Conservation (phyloP, 2,329 filamentous ascomycete species). For the Botrytis deweyae region DNA sequence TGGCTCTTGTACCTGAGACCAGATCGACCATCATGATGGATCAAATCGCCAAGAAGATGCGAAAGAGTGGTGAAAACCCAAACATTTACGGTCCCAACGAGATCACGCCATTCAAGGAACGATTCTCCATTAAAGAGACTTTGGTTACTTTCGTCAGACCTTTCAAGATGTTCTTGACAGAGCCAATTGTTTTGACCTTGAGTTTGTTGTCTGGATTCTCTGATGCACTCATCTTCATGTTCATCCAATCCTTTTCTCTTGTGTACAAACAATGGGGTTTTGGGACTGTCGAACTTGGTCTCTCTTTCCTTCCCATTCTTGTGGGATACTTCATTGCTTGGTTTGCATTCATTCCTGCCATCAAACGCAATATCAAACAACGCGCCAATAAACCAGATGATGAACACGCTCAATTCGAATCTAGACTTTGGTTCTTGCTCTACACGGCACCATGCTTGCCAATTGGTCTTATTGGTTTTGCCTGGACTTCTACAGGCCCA, state of each 20-base stretch:
- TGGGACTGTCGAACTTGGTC: conserved; percentile 52
- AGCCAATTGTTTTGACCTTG: conserved; percentile 70
- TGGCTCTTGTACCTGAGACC: conserved; percentile 74
- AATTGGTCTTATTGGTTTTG: conserved; percentile 69
- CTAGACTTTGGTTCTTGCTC: conserved; percentile 63
- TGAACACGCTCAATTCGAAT: conserved; percentile 67
- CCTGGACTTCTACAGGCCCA: conserved; percentile 64
- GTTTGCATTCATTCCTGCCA: conserved; percentile 57
- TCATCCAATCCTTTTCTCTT: conserved; percentile 67
- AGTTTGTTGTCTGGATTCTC: conserved; percentile 72
- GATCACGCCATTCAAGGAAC: conserved; percentile 57
- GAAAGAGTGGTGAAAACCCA: conserved; percentile 57
- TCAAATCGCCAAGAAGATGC: conserved; percentile 71
- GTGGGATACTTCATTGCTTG: conserved; percentile 66
- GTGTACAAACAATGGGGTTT: conserved; percentile 70
- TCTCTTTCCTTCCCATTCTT: conserved; percentile 65
- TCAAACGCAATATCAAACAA: conserved; percentile 53
- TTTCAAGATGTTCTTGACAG: conserved; percentile 71
- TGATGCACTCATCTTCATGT: conserved; percentile 76
- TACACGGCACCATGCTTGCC: conserved; percentile 60
- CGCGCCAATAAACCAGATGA: conserved; percentile 51
- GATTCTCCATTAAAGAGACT: conserved; percentile 59
- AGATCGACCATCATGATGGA: conserved; percentile 76
- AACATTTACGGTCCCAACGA: conserved; percentile 70
- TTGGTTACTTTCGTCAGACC: conserved; percentile 59